Evolutionary conservation across 1,284 basidiomycete species (phyloP).

Genomic region (Puccinia coronata): DNA sequence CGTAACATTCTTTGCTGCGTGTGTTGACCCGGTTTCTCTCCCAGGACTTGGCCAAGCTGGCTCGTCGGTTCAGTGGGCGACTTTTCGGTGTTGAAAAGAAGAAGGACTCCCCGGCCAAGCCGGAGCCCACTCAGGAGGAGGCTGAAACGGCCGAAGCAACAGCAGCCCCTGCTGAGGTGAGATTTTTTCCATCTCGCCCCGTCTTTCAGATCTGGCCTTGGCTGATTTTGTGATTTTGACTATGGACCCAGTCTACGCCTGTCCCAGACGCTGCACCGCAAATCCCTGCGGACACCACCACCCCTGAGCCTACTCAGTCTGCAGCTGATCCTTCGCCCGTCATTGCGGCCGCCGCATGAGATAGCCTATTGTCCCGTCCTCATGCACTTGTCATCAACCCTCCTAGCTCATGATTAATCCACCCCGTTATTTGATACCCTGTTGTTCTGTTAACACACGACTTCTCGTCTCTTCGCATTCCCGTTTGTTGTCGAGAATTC

Average conservation of each 20-base stretch:
- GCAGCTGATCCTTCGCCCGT: conserved; percentile 22
- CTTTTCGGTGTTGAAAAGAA: conserved; percentile 41
- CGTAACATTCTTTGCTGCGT: not conserved
- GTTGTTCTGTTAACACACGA: not conserved
- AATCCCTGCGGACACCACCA: conserved; percentile 23
- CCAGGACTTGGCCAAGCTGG: conserved; percentile 47
- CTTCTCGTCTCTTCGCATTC: not conserved
- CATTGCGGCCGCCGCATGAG: conserved; percentile 47
- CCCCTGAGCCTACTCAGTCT: conserved; percentile 3
- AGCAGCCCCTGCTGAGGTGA: conserved; percentile 9
- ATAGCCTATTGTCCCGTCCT: not conserved
- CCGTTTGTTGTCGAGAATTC: not conserved
- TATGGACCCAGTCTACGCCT: not conserved
- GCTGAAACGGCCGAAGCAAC: not conserved
- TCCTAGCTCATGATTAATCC: not conserved
- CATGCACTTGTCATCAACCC: too few species aligned
- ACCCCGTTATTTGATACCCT: not conserved
- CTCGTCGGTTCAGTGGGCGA: conserved; percentile 46
- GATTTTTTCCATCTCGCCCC: not conserved
- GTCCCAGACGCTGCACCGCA: conserved; percentile 4
- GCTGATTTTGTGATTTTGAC: not conserved
- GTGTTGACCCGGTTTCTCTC: not conserved
- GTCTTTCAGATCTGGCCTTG: not conserved
- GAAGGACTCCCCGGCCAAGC: conserved; percentile 20
- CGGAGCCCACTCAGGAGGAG: conserved; percentile 41